Percentiles rank a stretch among this genome's conserved stretches.
phyloP scores from a whole-genome alignment of 257 asterid species.

The Solanum infundibuliforme region DNA sequence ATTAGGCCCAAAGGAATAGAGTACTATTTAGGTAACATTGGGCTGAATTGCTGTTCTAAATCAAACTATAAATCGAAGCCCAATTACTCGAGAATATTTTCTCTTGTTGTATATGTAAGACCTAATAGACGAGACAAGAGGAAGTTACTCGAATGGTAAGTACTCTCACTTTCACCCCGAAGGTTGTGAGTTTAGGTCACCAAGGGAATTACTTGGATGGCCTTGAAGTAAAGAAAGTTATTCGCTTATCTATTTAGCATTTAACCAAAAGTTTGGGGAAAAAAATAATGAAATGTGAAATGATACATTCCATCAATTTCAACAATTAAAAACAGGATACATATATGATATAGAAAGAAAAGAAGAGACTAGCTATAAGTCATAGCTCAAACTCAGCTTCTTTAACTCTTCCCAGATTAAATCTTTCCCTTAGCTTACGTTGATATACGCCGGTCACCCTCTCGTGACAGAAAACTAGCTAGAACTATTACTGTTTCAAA shows the following conservation, averaged over 20 bases:
- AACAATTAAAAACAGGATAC: neutral
- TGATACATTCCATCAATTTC: neutral
- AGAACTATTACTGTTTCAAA: conserved; percentile 14
- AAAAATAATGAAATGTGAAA: neutral
- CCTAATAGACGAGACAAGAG: no score
- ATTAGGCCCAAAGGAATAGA: neutral
- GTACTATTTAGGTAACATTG: neutral
- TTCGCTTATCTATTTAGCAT: neutral
- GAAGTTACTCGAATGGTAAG: no score
- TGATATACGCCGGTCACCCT: conserved; percentile 40
- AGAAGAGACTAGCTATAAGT: neutral
- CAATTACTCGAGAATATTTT: neutral
- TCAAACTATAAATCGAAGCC: neutral
- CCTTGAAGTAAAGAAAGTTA: neutral
- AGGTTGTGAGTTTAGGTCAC: no score
- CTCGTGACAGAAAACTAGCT: conserved; percentile 43
- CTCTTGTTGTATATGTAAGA: neutral
- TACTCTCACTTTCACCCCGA: no score
- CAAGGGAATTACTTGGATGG: no score
- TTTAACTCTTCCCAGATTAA: neutral
- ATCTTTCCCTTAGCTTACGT: neutral
- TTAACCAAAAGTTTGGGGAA: neutral
- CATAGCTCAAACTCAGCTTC: conserved; percentile 41
- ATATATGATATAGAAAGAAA: neutral
- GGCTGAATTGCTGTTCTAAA: neutral